Evolutionary conservation across 2,329 filamentous ascomycete species (phyloP).

Genomic region (Fusarium citri): DNA sequence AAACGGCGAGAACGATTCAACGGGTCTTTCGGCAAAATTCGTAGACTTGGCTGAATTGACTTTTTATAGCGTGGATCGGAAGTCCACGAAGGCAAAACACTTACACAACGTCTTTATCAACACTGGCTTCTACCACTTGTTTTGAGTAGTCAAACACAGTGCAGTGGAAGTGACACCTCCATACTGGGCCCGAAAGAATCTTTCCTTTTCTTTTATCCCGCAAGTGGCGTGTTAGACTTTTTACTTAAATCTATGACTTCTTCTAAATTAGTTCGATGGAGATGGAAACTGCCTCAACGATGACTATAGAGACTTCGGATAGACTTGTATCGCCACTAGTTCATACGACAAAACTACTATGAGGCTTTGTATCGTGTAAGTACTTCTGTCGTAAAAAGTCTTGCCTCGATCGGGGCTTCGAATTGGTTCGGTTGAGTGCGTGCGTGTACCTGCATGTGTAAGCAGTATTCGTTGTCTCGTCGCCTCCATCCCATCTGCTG

Average conservation of each 20-base stretch:
- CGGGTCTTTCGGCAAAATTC: constrained; percentile 22
- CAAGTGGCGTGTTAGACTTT: constrained; percentile 30
- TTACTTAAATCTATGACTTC: constrained; percentile 1
- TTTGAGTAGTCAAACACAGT: constrained; percentile 8
- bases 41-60: constrained; percentile 22
- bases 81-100: constrained; percentile 5
- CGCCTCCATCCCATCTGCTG: constrained; percentile 12
- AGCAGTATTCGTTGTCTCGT: constrained; percentile 13
- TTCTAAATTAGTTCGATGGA: not conserved
- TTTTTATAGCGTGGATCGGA: constrained; percentile 22
- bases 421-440: constrained; percentile 15
- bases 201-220: constrained; percentile 3
- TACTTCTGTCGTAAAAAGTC: constrained; percentile 4
- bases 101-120: constrained; percentile 3
- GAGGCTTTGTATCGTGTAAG: constrained; percentile 12
- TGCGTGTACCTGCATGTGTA: constrained; percentile 33
- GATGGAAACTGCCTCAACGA: constrained; percentile 8
- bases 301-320: constrained; percentile 17
- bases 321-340: constrained; percentile 20
- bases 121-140: constrained; percentile 21
- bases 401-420: constrained; percentile 3
- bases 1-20: constrained; percentile 17
- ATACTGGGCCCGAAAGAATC: not conserved
- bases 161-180: not conserved
- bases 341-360: not conserved